Evolutionary conservation across 2,329 filamentous ascomycete species (phyloP).

Genomic region (Alternaria hordeiaustralica): DNA sequence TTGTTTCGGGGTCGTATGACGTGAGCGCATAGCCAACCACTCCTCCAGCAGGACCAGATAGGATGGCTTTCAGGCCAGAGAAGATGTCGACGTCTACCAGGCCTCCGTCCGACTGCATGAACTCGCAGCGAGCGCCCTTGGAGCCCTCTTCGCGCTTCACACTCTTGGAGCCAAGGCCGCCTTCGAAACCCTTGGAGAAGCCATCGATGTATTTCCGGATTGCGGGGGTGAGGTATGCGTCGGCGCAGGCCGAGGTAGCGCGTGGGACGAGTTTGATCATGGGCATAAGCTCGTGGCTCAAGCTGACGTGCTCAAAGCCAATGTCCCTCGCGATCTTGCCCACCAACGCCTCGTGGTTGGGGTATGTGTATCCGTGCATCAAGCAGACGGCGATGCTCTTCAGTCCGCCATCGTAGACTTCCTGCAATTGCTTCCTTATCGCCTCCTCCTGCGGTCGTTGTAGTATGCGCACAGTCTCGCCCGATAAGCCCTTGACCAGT

Average conservation of each 20-base stretch:
- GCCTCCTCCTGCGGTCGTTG: slow-evolving; percentile 64
- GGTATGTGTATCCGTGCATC: slow-evolving; percentile 92
- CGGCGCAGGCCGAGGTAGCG: slow-evolving; percentile 77
- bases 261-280: slow-evolving; percentile 84
- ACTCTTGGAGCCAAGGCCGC: slow-evolving; percentile 77
- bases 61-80: slow-evolving; percentile 81
- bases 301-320: slow-evolving; percentile 81
- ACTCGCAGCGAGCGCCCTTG: slow-evolving; percentile 83
- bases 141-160: slow-evolving; percentile 70
- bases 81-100: slow-evolving; percentile 78
- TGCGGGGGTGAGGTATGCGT: slow-evolving; percentile 80
- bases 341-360: slow-evolving; percentile 80
- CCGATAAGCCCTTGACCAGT: slow-evolving; percentile 73
- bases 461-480: slow-evolving; percentile 76
- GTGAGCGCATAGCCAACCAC: slow-evolving; percentile 93
- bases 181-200: slow-evolving; percentile 80
- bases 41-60: slow-evolving; percentile 90
- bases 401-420: slow-evolving; percentile 73
- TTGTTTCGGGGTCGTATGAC: slow-evolving; percentile 82
- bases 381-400: slow-evolving; percentile 86
- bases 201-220: slow-evolving; percentile 79
- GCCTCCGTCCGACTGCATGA: slow-evolving; percentile 88
- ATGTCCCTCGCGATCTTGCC: slow-evolving; percentile 79
- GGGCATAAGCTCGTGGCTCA: slow-evolving; percentile 82
- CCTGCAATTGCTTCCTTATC: slow-evolving; percentile 67